These are phyloP conservation scores for Erigeron canadensis DNA, from an alignment of 129 eudicot genomes.

Conservation along the genomic window DNA sequence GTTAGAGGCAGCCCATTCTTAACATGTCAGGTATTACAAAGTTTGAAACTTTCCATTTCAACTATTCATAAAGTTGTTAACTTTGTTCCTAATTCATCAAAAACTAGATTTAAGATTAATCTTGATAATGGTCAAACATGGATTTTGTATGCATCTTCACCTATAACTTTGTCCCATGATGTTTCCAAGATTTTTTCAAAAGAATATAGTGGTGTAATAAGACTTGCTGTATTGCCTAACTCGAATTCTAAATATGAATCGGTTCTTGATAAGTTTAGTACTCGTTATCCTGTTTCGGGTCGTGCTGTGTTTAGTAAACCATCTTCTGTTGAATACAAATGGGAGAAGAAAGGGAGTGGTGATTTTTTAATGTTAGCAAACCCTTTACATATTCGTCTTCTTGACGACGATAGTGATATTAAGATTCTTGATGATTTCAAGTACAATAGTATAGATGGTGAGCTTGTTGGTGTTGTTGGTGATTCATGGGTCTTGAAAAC, in stretches of 20 bases:
- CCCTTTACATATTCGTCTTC: slow-evolving; percentile 30
- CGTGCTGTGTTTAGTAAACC: slow-evolving; percentile 49
- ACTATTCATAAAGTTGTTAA: slow-evolving; percentile 57
- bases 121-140: slow-evolving; percentile 68
- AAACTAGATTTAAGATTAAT: slow-evolving; percentile 52
- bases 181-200: slow-evolving; percentile 41
- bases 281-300: slow-evolving; percentile 77
- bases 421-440: slow-evolving; percentile 57
- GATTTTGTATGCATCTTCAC: slow-evolving; percentile 70
- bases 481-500: slow-evolving; percentile 72
- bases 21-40: slow-evolving; percentile 44
- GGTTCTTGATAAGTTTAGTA: slow-evolving; percentile 64
- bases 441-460: slow-evolving; percentile 84
- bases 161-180: slow-evolving; percentile 47
- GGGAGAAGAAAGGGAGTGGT: slow-evolving; percentile 68
- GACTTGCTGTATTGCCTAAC: slow-evolving; percentile 57
- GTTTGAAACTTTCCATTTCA: slow-evolving; percentile 41
- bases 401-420: slow-evolving; percentile 32
- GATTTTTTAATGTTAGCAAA: slow-evolving; percentile 75
- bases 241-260: slow-evolving; percentile 31
- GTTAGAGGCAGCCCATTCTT: slow-evolving; percentile 79
- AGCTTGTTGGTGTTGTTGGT: slow-evolving; percentile 87
- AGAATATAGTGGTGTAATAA: slow-evolving; percentile 54
- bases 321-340: slow-evolving; percentile 52
- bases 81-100: slow-evolving; percentile 39